phyloP scores from a whole-genome alignment of 352 stramenopile species.

The Phytopythium mirpurense region DNA sequence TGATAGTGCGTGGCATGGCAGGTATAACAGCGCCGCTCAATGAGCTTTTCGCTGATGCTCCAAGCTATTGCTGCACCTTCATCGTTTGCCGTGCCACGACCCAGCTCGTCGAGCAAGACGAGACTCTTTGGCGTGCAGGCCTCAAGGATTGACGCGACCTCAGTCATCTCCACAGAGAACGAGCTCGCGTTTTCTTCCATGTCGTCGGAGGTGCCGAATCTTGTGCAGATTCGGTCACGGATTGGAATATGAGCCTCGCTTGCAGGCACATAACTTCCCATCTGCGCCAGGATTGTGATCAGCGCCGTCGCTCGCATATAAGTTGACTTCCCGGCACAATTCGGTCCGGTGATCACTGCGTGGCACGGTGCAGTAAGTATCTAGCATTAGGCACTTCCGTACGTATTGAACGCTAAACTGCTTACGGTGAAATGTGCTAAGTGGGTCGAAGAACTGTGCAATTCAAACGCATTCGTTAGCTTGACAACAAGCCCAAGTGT shows the following conservation, averaged over 20 bases:
- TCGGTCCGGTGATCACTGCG: constrained; percentile 86
- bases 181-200: constrained; percentile 93
- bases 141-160: constrained; percentile 85
- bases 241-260: constrained; percentile 76
- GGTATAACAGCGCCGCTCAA: constrained; percentile 59
- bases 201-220: constrained; percentile 90
- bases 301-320: constrained; percentile 79
- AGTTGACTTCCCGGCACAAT: constrained; percentile 91
- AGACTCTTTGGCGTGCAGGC: constrained; percentile 59
- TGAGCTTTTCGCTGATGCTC: constrained; percentile 82
- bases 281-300: constrained; percentile 89
- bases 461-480: background rate
- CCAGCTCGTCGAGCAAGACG: constrained; percentile 90
- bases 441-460: constrained; percentile 57
- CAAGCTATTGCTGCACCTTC: constrained; percentile 89
- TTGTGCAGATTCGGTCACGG: constrained; percentile 85
- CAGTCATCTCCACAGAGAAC: constrained; percentile 90
- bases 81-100: constrained; percentile 84
- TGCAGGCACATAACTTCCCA: constrained; percentile 89
- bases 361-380: background rate
- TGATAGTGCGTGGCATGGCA: constrained; percentile 92
- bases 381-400: too few relatives aligned
- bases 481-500: background rate
- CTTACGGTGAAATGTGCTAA: constrained; percentile 73
- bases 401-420: too few relatives aligned